phyloP scores from a whole-genome alignment of 2,329 filamentous ascomycete species.

The Aspergillus fumigatiaffinis region DNA sequence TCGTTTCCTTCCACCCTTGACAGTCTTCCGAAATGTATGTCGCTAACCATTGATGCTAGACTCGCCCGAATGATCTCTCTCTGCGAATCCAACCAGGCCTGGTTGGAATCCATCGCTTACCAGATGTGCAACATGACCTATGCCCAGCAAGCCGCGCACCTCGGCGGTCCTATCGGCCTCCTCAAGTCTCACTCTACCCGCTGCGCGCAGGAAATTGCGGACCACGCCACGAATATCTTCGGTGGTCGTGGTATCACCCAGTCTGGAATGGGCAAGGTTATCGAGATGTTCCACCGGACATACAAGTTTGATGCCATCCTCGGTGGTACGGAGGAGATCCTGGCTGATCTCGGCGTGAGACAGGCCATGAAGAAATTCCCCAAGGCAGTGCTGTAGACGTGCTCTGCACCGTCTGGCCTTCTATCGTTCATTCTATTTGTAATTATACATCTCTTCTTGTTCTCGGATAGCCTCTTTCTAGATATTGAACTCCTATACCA shows the following conservation, averaged over 20 bases:
- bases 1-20: constrained; percentile 20
- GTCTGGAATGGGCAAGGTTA: constrained; percentile 74
- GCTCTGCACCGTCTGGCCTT: too few relatives aligned
- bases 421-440: background rate
- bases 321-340: constrained; percentile 77
- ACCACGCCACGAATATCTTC: constrained; percentile 81
- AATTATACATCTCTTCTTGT: background rate
- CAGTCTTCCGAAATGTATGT: background rate
- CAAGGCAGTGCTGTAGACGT: constrained; percentile 68
- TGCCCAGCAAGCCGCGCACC: constrained; percentile 66
- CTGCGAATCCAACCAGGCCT: constrained; percentile 77
- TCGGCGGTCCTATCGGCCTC: constrained; percentile 77
- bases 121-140: constrained; percentile 87
- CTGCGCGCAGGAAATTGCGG: constrained; percentile 75
- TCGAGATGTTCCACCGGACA: constrained; percentile 80
- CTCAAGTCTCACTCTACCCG: constrained; percentile 76
- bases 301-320: constrained; percentile 79
- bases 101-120: constrained; percentile 79
- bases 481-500: background rate
- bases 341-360: constrained; percentile 75
- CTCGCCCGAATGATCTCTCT: constrained; percentile 84
- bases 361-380: constrained; percentile 83
- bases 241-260: constrained; percentile 77
- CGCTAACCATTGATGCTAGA: constrained; percentile 31
- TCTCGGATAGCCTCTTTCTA: background rate